A percentile compares a stretch with the other conserved stretches of the same genome.
Evolutionary conservation across 1,284 basidiomycete species (phyloP).

Genomic region (Boletus semigastroideus): DNA sequence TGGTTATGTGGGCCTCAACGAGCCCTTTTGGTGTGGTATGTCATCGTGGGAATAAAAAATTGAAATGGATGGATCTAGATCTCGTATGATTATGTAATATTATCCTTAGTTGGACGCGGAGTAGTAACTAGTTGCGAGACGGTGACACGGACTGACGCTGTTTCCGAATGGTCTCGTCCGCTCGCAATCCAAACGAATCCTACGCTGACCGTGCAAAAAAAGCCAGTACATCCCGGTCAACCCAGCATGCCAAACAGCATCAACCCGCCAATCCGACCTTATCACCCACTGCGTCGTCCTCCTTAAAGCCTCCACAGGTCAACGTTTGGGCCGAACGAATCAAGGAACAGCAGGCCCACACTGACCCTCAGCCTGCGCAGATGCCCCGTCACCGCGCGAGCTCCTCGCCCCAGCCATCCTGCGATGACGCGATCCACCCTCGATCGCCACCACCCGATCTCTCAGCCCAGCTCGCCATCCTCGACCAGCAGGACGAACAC

Average conservation of each 20-base stretch:
- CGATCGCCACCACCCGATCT: slow-evolving; percentile 24
- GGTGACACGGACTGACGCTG: slow-evolving; percentile 25
- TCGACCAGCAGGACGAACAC: slow-evolving; percentile 33
- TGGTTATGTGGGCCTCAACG: slow-evolving; percentile 38
- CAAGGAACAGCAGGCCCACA: slow-evolving; percentile 29
- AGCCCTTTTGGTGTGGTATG: slow-evolving; percentile 20
- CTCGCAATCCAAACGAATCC: slow-evolving; percentile 43
- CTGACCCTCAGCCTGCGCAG: slow-evolving; percentile 17
- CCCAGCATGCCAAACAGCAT: slow-evolving; percentile 4
- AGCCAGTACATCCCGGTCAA: slow-evolving; percentile 18
- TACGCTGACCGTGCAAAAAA: slow-evolving; percentile 64
- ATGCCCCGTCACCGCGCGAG: slow-evolving; percentile 11
- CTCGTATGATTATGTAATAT: slow-evolving; percentile 24
- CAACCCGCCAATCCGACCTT: not conserved
- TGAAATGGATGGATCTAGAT: slow-evolving; percentile 34
- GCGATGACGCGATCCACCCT: slow-evolving; percentile 23
- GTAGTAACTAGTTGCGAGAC: slow-evolving; percentile 2
- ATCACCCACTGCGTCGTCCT: slow-evolving; percentile 1
- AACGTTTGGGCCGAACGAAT: slow-evolving; percentile 34
- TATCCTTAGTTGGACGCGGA: slow-evolving; percentile 16
- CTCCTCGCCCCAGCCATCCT: slow-evolving; percentile 13
- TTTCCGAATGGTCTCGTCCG: slow-evolving; percentile 39
- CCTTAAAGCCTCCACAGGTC: slow-evolving; percentile 18
- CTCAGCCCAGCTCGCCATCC: slow-evolving; percentile 21
- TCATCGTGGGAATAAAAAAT: not conserved